Base-by-base conservation (phyloP, 441 rosid species). In the Melastoma candidum region DNA sequence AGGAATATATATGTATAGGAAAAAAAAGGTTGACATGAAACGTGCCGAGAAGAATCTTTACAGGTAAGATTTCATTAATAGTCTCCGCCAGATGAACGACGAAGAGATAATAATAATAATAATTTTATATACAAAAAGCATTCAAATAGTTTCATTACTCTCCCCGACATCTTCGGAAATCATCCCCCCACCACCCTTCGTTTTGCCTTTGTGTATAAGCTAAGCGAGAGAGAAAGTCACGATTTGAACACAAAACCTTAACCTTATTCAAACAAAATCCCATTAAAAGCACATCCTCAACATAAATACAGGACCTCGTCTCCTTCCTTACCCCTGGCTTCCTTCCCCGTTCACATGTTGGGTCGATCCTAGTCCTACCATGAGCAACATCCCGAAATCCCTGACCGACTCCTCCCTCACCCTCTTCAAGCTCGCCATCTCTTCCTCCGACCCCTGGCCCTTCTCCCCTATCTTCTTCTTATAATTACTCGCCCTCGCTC, bases 331-430 rank as follows among this genome's bases (percentile, higher is more conserved):
- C 22, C 22, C 53, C 48, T 0, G 13, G 12, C 10, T 52, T 12
- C 26, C 41, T 4, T 9, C 39, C 27, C 8, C 12, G 11, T 39
- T 22, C 54, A 3, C 26, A 49, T 67, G 62, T 64, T 63, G 60
- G 43, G 49, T 56, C 61, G 11, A 25, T 51, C 22, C 26, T 44
- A 36, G 54, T 52, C 49, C 49, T 84, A 86, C 70, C 67, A 90
- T 86, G 97, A 90, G 83, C 86, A 90, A 84, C 64, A 80, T 84
- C 62, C 97, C 97, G 4, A 72, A 63, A 53, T 77, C 95, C 48
- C 72, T 90, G 29, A 79, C 81, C 57, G 95, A 84, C 61, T 78
- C 89, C 55, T 75, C 81, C 56, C 71, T 86, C 26, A 75, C 87
- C 61, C 75, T 83, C 48, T 90, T 90, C 65, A 73, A 68, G 48